Evolutionary conservation across 495 filamentous ascomycete species (phyloP), one percentile per base, ranked within the genome.

Genomic region (Trypethelium eluteriae): DNA sequence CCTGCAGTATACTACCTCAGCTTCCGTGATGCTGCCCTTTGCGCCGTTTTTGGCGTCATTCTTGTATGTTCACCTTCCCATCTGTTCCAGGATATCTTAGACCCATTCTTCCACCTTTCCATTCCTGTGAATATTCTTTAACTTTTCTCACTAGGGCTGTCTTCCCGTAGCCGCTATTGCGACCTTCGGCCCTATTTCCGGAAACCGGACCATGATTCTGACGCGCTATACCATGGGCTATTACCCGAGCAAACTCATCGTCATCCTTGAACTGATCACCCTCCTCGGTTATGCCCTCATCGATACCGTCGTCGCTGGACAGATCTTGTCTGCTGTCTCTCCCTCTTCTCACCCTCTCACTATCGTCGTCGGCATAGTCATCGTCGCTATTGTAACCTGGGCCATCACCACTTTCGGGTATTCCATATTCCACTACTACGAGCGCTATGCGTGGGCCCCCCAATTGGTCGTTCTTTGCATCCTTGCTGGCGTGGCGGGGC

Each of bases 181-280:
- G n/a, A 86, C 84, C 6, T 91, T 86, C 80, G 89, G 89, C 0
- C 87, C 89, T 2, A 73, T 81, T 39, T 86, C 84, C 62, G 89
- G 89, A 5, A 88, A 89, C 72, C 77, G 89, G 14, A 90, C 88
- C 66, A 80, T 90, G 85, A 84, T 88, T 10, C 85, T 90, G 67
- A 81, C 86, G 18, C 81, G 89, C 14, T 92, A 87, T 76, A 82
- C 84, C 35, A 91, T 91, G 83, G 89, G 89, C 39, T 92, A 88
- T 85, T 92, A 87, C 85, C 89, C 89, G 1, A 85, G 83, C 70
- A 91, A 91, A 75, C 75, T 92, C 7, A 81, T 90, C 44, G 87
- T 89, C 14, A 65, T 90, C 18, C 77, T 93, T 64, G 90, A 91
- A 68, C 76, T 92, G 16, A 82, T 91, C 49, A 81, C 89, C 64